Evolutionary conservation across 768 basidiomycete genomes (phyloP).

Genomic region (Tulasnella sp.): DNA sequence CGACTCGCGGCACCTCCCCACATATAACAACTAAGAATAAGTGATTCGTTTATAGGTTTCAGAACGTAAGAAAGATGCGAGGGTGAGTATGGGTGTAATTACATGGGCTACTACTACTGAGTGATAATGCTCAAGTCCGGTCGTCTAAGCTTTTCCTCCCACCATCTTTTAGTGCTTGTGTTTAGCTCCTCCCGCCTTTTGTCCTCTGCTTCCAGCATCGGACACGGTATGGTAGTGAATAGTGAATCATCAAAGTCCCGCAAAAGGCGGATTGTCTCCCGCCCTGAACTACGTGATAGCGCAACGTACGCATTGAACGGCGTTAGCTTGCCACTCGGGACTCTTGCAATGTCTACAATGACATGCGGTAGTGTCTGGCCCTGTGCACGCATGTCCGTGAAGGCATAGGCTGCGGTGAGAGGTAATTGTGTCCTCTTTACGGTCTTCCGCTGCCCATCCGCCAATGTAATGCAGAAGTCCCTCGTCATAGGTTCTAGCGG

Average conservation of each 20-base stretch:
- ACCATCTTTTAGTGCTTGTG: background rate
- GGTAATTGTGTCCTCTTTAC: background rate
- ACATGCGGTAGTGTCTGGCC: slow-evolving; percentile 21
- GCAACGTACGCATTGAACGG: slow-evolving; percentile 35
- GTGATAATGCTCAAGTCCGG: too few relatives aligned
- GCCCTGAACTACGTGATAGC: slow-evolving; percentile 28
- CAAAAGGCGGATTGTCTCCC: slow-evolving; percentile 27
- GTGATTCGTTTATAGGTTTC: too few relatives aligned
- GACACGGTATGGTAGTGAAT: slow-evolving; percentile 23
- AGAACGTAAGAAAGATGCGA: too few relatives aligned
- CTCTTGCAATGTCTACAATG: slow-evolving; percentile 30
- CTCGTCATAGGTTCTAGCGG: slow-evolving; percentile 26
- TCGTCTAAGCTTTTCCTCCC: too few relatives aligned
- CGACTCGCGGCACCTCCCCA: too few relatives aligned
- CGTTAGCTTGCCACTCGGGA: slow-evolving; percentile 23
- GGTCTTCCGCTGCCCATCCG: background rate
- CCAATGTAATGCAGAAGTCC: slow-evolving; percentile 21
- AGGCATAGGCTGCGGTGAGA: background rate
- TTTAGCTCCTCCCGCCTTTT: slow-evolving; percentile 16
- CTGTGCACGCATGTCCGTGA: slow-evolving; percentile 6
- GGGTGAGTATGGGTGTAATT: too few relatives aligned
- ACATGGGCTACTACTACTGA: too few relatives aligned
- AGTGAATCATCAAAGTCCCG: slow-evolving; percentile 26
- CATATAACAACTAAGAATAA: too few relatives aligned
- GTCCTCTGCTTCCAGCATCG: slow-evolving; percentile 22